Percentiles rank a stretch among this genome's conserved stretches.
Conservation (phyloP, 2,329 filamentous ascomycete species). For the Phialocephala sp. region DNA sequence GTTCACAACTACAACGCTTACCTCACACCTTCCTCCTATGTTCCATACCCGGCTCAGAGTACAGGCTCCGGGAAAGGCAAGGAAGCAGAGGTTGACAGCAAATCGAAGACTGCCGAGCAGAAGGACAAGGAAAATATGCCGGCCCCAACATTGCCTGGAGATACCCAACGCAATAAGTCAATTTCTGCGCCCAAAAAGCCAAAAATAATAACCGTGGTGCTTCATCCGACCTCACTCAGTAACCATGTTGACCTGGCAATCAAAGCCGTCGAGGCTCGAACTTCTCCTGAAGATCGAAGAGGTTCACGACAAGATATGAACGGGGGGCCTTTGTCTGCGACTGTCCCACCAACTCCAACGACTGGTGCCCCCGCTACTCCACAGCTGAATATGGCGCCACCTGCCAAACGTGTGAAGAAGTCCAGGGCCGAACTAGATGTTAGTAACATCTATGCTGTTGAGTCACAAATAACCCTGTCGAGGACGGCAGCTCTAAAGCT, state of each 20-base stretch:
- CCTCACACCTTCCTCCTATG: conserved; percentile 86
- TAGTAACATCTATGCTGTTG: conserved; percentile 73
- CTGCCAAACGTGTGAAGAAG: conserved; percentile 71
- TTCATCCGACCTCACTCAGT: conserved; percentile 82
- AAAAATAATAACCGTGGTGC: conserved; percentile 76
- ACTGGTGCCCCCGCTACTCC: conserved; percentile 65
- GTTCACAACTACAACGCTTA: conserved; percentile 93
- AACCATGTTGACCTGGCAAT: conserved; percentile 77
- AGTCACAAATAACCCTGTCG: conserved; percentile 75
- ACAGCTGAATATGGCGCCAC: conserved; percentile 59
- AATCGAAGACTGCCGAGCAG: conserved; percentile 44
- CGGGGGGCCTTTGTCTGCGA: conserved; percentile 50
- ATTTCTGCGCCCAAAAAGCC: conserved; percentile 57
- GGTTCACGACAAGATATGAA: conserved; percentile 48
- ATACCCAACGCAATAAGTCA: conserved; percentile 51
- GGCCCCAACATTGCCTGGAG: conserved; percentile 54
- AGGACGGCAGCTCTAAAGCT: conserved; percentile 79
- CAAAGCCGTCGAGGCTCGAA: conserved; percentile 71
- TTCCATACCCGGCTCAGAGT: conserved; percentile 70
- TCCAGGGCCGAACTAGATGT: conserved; percentile 79
- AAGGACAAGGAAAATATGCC: conserved; percentile 66
- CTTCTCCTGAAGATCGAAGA: conserved; percentile 51
- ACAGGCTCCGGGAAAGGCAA: conserved; percentile 41
- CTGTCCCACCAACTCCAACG: conserved; percentile 68
- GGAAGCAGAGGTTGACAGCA: conserved; percentile 42